phyloP scores from a whole-genome alignment of 164 flowering plant genomes.

The Echeveria elegans region DNA sequence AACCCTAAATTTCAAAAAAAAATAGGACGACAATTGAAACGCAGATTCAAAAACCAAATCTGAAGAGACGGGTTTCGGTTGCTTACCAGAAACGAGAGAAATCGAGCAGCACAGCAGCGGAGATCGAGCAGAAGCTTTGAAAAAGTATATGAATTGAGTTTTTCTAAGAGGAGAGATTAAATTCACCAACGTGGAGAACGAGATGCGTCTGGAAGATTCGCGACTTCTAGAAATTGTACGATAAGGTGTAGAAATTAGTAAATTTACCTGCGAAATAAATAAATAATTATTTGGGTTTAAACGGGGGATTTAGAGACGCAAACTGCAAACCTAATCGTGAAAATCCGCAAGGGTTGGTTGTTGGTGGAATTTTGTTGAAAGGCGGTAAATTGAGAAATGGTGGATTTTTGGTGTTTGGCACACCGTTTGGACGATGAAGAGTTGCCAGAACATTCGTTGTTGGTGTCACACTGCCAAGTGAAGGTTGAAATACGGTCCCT shows the following conservation, averaged over 20 bases:
- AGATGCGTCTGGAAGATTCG: conserved; percentile 3
- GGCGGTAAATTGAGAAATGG: background rate
- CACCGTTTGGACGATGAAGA: background rate
- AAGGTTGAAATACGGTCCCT: background rate
- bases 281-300: too few relatives aligned
- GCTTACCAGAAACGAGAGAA: conserved; percentile 1
- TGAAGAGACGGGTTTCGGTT: background rate
- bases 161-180: background rate
- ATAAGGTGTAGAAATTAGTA: background rate
- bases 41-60: background rate
- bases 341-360: background rate
- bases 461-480: too few relatives aligned
- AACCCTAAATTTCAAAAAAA: background rate
- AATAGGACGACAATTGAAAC: background rate
- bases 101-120: background rate
- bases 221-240: background rate
- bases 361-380: background rate
- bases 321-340: too few relatives aligned
- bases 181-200: background rate
- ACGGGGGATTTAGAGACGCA: too few relatives aligned
- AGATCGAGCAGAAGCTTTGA: background rate
- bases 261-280: background rate
- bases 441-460: background rate
- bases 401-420: background rate
- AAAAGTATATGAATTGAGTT: background rate